Evolutionary conservation across 2,329 filamentous ascomycete genomes (phyloP), one percentile per base, ranked within the genome.

Genomic region (Bipolaris bicolor): DNA sequence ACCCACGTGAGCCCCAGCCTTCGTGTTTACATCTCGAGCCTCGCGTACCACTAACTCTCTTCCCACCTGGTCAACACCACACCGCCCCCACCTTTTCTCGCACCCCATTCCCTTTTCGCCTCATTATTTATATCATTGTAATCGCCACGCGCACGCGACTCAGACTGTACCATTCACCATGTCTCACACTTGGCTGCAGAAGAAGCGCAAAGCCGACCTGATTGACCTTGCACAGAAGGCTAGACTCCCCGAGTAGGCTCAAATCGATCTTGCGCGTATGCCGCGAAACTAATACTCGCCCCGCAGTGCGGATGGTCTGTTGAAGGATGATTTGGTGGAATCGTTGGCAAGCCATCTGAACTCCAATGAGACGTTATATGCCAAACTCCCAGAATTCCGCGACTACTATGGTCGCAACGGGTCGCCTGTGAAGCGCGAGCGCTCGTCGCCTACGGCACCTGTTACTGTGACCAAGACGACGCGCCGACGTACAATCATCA

Each of bases 151-250:
- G 70, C 73, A 73, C 79, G 81, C 81, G 80, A 83, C 77, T 63
- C 64, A 62, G 70, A 70, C 55, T 49, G 66, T 74, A 69, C 61
- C 69, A 71, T 59, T 60, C 68, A 84, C 74, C 68, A 90, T 90
- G 88, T 86, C 73, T 44, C 62, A 87, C 61, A 86, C 87, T 67
- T 96, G 90, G 86, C 83, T 97, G 74, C 85, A 88, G 77, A 84
- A 85, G 76, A 90, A 95, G 84, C 89, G 90, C 81, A 96, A 96
- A 83, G 83, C 83, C 68, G 91, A 94, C 64, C 85, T 97, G 55
- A 77, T 86, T 67, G 88, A 90, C 62, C 82, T 96, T 61, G 91
- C 91, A 58, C 85, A 90, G 64, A 79, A 83, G 45, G 84, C 90
- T 61, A 89, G 89, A 57, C 81, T 94, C 52, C 83, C 86, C 73